Percentiles rank a stretch among this genome's conserved stretches.
phyloP scores from a whole-genome alignment of 495 filamentous ascomycete genomes.

The Terfezia boudieri region DNA sequence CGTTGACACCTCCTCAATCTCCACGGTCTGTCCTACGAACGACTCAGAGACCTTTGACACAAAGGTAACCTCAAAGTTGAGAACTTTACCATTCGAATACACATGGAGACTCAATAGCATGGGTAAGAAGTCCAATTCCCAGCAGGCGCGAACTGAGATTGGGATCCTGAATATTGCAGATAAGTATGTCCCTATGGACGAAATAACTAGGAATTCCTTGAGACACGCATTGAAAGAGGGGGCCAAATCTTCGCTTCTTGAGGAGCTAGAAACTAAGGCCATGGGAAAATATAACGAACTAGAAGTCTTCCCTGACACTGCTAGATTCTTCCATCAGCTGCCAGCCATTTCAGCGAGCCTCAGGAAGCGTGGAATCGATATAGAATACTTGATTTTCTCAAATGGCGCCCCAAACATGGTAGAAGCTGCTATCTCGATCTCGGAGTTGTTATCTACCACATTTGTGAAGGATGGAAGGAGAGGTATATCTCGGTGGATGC shows the following conservation, averaged over 20 bases:
- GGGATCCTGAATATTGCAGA: slow-evolving; percentile 20
- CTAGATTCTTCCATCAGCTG: slow-evolving; percentile 27
- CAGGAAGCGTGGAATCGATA: neutral
- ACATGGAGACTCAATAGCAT: slow-evolving; percentile 68
- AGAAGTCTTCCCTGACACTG: slow-evolving; percentile 46
- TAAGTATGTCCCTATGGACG: slow-evolving; percentile 39
- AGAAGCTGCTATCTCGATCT: slow-evolving; percentile 26
- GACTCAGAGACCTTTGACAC: neutral
- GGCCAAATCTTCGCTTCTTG: slow-evolving; percentile 22
- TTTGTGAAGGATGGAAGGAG: slow-evolving; percentile 4
- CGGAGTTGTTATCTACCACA: neutral
- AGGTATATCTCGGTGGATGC: slow-evolving; percentile 40
- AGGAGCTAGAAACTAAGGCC: slow-evolving; percentile 30
- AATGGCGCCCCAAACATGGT: slow-evolving; percentile 51
- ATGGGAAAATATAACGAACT: slow-evolving; percentile 40
- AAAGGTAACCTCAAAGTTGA: slow-evolving; percentile 19
- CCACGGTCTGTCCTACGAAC: too few species aligned
- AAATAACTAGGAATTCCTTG: slow-evolving; percentile 41
- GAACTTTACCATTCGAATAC: slow-evolving; percentile 53
- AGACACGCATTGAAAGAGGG: slow-evolving; percentile 30
- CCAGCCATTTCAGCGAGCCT: neutral
- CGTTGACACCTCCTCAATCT: slow-evolving; percentile 46
- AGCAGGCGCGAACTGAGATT: neutral
- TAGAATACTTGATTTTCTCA: slow-evolving; percentile 46
- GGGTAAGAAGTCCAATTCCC: slow-evolving; percentile 25